Evolutionary conservation across 306 rosid genomes (phyloP), one percentile per base, ranked within the genome.

Genomic region (Erythrophleum fordii): DNA sequence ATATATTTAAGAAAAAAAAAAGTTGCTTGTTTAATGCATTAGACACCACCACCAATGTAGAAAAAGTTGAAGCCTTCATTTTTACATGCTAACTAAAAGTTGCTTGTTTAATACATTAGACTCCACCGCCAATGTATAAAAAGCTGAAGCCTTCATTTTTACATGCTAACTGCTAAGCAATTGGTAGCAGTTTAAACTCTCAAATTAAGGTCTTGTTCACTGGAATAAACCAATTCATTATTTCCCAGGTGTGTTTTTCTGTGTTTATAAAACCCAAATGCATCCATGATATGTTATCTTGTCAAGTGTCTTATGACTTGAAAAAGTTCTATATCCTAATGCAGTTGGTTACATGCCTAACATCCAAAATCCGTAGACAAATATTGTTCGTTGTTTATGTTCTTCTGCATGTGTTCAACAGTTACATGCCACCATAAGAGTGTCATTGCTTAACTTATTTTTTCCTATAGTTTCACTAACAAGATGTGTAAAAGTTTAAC

Each of bases 201-300:
- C 23, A 28, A 66, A 73, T 52, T 70, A 31, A 51, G 23, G 56
- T 51, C 23, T 5, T 52, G 59, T 6, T 29, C 17, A 71, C 31
- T 73, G 59, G 35, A 31, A 79, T 60, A 45, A 18, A 31, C 46
- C 29, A 44, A 13, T 55, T 37, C 59, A 56, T 14, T 11, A 17
- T 44, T 69, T 58, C 22, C 10, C 46, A 23, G 4, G 2, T 39
- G 76, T 29, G 16, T 49, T 70, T 53, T 17, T 42, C 59, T 69
- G 77, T 14, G 41, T 61, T 61, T 14, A n/a, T n/a, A 56, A 56
- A 72, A 52, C 55, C 77, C 76, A 29, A 55, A n/a, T 65, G 25
- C 55, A 42, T 80, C 55, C 67, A 28, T 72, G 25, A 52, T 64
- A 51, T 37, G 45, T 56, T 25, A 29, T 52, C 29, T 74, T 5